Conservation (phyloP, 768 basidiomycete species). For the Trametes elegans region DNA sequence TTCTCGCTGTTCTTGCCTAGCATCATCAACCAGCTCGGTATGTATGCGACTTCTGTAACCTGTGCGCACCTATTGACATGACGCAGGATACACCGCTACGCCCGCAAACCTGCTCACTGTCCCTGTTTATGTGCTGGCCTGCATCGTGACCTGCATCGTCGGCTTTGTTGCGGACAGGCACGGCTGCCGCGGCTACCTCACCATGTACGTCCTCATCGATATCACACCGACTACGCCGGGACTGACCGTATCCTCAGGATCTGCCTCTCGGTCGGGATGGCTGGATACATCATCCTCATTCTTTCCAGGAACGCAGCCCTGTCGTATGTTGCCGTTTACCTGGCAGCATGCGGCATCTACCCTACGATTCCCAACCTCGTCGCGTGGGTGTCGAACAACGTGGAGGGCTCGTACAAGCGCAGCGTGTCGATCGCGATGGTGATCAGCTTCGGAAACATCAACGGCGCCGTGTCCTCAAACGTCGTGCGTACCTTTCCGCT, state of each 20-base stretch:
- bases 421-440: constrained; percentile 70
- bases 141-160: constrained; percentile 60
- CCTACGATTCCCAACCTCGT: constrained; percentile 60
- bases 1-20: constrained; percentile 78
- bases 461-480: constrained; percentile 76
- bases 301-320: constrained; percentile 57
- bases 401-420: constrained; percentile 76
- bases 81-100: constrained; percentile 62
- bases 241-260: constrained; percentile 14
- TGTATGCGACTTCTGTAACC: constrained; percentile 39
- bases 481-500: constrained; percentile 47
- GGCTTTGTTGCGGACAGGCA: constrained; percentile 63
- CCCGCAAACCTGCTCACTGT: constrained; percentile 75
- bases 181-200: constrained; percentile 59
- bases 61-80: neutral
- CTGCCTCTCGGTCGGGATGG: constrained; percentile 35
- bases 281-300: constrained; percentile 72
- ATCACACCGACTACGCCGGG: neutral
- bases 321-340: constrained; percentile 70
- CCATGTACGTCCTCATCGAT: constrained; percentile 46
- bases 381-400: constrained; percentile 64
- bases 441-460: constrained; percentile 67
- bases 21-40: constrained; percentile 66
- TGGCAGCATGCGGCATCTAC: constrained; percentile 77
- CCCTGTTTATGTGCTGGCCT: constrained; percentile 72